A percentile compares a stretch with the other conserved stretches of the same genome.
Conservation (phyloP, 1,284 basidiomycete genomes). For the Farysia itapuensis region DNA sequence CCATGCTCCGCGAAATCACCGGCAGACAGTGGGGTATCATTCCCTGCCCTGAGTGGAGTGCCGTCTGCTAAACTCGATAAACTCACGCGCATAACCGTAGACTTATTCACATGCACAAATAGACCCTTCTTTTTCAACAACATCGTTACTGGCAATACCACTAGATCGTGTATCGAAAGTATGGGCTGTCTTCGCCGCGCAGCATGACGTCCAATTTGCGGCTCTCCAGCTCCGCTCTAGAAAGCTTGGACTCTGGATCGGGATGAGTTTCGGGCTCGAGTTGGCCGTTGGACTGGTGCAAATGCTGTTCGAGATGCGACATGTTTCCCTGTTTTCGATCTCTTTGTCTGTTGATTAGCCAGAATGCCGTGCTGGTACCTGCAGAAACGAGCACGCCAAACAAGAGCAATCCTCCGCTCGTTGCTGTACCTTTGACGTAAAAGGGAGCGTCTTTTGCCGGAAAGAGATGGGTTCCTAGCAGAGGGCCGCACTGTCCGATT, state of each 20-base stretch:
- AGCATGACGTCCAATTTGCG: slow-evolving; percentile 28
- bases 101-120: no score
- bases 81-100: no score
- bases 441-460: slow-evolving; percentile 37
- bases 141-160: no score
- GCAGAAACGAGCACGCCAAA: slow-evolving; percentile 25
- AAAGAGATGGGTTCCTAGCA: slow-evolving; percentile 48
- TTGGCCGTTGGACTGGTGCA: not conserved
- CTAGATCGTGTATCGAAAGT: slow-evolving; percentile 41
- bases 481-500: slow-evolving; percentile 47
- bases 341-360: slow-evolving; percentile 22
- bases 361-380: slow-evolving; percentile 8
- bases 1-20: slow-evolving; percentile 36
- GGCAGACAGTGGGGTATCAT: slow-evolving; percentile 38
- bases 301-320: not conserved
- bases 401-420: slow-evolving; percentile 33
- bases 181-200: slow-evolving; percentile 27
- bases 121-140: no score
- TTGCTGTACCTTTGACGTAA: slow-evolving; percentile 41
- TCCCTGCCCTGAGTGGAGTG: slow-evolving; percentile 34
- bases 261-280: slow-evolving; percentile 1
- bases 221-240: slow-evolving; percentile 4
- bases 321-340: slow-evolving; percentile 4
- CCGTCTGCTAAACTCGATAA: slow-evolving; percentile 35
- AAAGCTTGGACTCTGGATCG: not conserved